Evolutionary conservation across 2,329 filamentous ascomycete genomes (phyloP).

Genomic region (Balansia obtecta): DNA sequence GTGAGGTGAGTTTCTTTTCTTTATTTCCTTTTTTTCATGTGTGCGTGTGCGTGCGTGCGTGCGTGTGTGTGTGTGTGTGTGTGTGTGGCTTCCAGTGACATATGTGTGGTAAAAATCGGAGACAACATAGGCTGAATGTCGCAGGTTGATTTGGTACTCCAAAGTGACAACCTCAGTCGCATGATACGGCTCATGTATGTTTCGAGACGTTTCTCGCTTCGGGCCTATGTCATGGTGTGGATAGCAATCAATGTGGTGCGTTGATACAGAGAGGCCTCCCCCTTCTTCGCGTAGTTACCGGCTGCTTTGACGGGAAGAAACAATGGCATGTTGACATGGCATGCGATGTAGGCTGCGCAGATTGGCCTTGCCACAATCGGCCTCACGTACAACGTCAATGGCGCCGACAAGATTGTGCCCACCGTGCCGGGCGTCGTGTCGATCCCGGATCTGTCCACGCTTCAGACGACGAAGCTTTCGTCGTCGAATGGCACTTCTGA

Average conservation of each 20-base stretch:
- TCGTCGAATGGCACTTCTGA: constrained; percentile 3
- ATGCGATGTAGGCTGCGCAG: constrained; percentile 23
- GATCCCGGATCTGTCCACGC: constrained; percentile 23
- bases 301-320: too few species aligned
- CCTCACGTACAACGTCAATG: constrained; percentile 29
- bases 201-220: constrained; percentile 9
- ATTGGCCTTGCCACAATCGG: constrained; percentile 29
- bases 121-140: background rate
- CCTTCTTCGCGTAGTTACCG: too few species aligned
- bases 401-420: constrained; percentile 20
- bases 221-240: constrained; percentile 12
- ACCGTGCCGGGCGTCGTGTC: constrained; percentile 21
- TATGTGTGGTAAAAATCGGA: too few species aligned
- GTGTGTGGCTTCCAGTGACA: too few species aligned
- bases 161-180: constrained; percentile 14
- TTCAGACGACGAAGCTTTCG: constrained; percentile 19
- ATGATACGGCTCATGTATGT: constrained; percentile 11
- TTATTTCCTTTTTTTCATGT: too few species aligned
- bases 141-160: constrained; percentile 12
- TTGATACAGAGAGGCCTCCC: background rate
- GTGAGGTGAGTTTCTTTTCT: constrained; percentile 21
- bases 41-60: too few species aligned
- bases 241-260: constrained; percentile 13
- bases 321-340: too few species aligned
- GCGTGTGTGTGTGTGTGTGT: too few species aligned